Percentiles rank a stretch among this genome's conserved stretches.
Conservation (phyloP, 2,329 filamentous ascomycete species). For the Lecanosticta acicola region DNA sequence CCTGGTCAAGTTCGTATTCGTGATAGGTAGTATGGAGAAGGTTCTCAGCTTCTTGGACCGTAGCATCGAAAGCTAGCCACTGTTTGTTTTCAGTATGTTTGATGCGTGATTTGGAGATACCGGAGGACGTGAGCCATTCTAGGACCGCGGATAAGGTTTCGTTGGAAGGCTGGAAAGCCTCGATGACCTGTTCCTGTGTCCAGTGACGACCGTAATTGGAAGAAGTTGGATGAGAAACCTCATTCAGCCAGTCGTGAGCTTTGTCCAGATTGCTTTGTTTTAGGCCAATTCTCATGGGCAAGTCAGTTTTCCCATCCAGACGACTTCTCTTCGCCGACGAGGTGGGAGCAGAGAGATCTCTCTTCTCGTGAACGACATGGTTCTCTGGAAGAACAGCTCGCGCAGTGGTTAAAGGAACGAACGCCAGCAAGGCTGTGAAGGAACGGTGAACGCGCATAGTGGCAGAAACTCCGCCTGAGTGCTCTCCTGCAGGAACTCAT, state of each 20-base stretch:
- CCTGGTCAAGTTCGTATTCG: constrained; percentile 31
- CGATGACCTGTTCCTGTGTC: constrained; percentile 24
- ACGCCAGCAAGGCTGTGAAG: too few species aligned
- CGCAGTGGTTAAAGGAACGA: too few species aligned
- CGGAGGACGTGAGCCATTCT: constrained; percentile 24
- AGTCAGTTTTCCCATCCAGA: constrained; percentile 31
- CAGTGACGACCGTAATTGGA: constrained; percentile 29
- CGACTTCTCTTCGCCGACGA: constrained; percentile 33
- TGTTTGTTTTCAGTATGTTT: constrained; percentile 20
- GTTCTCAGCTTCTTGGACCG: constrained; percentile 33
- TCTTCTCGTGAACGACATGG: constrained; percentile 18
- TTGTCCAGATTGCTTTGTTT: constrained; percentile 23
- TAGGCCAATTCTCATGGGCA: constrained; percentile 29
- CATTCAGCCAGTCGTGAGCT: constrained; percentile 21
- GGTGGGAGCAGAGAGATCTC: neutral
- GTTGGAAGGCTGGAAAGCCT: constrained; percentile 26
- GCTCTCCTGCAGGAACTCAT: too few species aligned
- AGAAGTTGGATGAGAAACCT: constrained; percentile 27
- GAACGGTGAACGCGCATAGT: too few species aligned
- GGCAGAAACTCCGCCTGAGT: too few species aligned
- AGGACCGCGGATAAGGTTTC: constrained; percentile 22
- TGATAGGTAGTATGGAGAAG: constrained; percentile 38
- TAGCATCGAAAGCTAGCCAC: constrained; percentile 39
- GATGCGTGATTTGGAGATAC: constrained; percentile 17
- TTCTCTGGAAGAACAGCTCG: neutral